phyloP scores from a whole-genome alignment of 306 rosid species.

The barrel medic (Medicago truncatula) region DNA sequence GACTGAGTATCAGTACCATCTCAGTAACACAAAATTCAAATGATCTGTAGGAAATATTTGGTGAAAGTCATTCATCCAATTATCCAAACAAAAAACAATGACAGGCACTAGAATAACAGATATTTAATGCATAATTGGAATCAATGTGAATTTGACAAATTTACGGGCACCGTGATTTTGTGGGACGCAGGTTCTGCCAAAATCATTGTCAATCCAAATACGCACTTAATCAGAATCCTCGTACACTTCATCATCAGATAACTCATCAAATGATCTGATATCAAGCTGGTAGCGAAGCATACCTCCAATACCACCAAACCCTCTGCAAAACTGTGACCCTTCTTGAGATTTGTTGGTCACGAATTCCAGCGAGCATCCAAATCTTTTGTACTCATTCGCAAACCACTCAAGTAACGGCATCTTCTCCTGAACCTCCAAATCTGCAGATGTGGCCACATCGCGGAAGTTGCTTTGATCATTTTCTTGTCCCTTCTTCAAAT shows the following conservation, averaged over 20 bases:
- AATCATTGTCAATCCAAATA: not conserved
- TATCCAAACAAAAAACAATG: constrained; percentile 1
- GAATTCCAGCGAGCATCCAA: constrained; percentile 84
- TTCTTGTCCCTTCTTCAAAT: constrained; percentile 79
- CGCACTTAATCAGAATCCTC: constrained; percentile 63
- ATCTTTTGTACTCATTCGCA: constrained; percentile 76
- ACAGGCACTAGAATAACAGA: constrained; percentile 2
- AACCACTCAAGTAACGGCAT: constrained; percentile 86
- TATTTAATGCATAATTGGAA: not conserved
- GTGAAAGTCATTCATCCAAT: constrained; percentile 40
- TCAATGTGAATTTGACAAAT: not conserved
- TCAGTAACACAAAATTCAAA: constrained; percentile 9
- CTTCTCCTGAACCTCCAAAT: constrained; percentile 86
- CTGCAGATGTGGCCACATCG: constrained; percentile 50
- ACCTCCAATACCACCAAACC: constrained; percentile 93
- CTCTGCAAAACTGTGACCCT: constrained; percentile 92
- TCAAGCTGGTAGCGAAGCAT: constrained; percentile 94
- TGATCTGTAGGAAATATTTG: constrained; percentile 27
- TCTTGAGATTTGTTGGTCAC: constrained; percentile 94
- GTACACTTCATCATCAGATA: constrained; percentile 69
- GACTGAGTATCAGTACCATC: constrained; percentile 15
- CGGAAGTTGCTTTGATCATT: constrained; percentile 66
- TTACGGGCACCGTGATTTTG: not conserved
- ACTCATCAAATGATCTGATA: constrained; percentile 76
- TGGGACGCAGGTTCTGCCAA: not conserved